Evolutionary conservation across 1,284 basidiomycete species (phyloP).

Genomic region (Heterobasidion parviporum): DNA sequence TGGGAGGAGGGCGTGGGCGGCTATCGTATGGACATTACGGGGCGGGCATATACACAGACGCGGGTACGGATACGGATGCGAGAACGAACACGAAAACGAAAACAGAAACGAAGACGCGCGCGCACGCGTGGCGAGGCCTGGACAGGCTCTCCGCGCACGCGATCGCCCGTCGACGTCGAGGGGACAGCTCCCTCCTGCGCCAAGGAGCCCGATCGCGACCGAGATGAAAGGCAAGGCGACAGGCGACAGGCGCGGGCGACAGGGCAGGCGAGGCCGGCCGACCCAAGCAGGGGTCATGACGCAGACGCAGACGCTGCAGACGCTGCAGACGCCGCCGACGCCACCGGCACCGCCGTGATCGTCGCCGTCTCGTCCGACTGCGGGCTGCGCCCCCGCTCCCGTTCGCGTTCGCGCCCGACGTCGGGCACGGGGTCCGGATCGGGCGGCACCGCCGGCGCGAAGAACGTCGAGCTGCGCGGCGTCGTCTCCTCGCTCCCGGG

Average conservation of each 20-base stretch:
- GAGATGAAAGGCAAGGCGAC: too few species aligned
- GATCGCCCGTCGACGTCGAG: not conserved
- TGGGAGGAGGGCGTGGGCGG: too few species aligned
- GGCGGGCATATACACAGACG: not conserved
- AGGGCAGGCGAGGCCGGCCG: not conserved
- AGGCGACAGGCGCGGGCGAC: not conserved
- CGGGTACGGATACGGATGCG: not conserved
- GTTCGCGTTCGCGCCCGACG: slow-evolving; percentile 13
- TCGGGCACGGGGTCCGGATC: slow-evolving; percentile 12
- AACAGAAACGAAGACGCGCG: not conserved
- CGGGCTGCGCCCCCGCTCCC: slow-evolving; percentile 19
- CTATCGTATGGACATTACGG: not conserved
- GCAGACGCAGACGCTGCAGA: not conserved
- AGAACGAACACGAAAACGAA: not conserved
- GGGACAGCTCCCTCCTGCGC: too few species aligned
- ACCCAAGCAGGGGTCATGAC: not conserved
- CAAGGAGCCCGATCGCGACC: too few species aligned
- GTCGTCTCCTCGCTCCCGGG: slow-evolving; percentile 32
- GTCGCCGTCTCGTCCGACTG: slow-evolving; percentile 20
- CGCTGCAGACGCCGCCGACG: not conserved
- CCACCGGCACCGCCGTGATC: not conserved
- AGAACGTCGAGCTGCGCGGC: slow-evolving; percentile 37
- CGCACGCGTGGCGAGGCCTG: not conserved
- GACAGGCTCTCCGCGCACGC: too few species aligned
- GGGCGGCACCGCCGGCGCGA: slow-evolving; percentile 21